phyloP scores from a whole-genome alignment of 176 grass and related monocot species.

The Raddia guianensis region DNA sequence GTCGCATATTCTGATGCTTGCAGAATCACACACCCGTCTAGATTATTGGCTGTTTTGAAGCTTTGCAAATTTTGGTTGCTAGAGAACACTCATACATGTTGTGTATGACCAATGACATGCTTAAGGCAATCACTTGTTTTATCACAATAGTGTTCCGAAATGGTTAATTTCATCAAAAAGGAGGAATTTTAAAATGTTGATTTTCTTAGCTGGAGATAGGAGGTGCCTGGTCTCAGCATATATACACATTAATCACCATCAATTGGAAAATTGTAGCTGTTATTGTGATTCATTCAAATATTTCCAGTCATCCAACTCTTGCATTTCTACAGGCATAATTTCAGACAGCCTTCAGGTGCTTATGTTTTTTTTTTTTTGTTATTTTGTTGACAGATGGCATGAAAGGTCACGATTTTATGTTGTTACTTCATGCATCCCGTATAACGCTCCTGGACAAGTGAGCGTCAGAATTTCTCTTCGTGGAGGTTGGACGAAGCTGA shows the following conservation, averaged over 20 bases:
- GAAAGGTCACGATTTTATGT: not conserved
- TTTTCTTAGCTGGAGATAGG: slow-evolving; percentile 22
- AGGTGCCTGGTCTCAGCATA: slow-evolving; percentile 17
- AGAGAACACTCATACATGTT: not conserved
- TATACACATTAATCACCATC: not conserved
- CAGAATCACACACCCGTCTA: slow-evolving; percentile 2
- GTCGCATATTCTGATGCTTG: slow-evolving; percentile 24
- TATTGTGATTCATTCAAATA: slow-evolving; percentile 21
- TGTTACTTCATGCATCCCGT: not conserved
- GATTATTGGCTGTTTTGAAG: slow-evolving; percentile 17
- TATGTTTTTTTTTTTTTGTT: not conserved
- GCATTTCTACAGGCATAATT: slow-evolving; percentile 29
- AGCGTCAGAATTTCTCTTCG: not conserved
- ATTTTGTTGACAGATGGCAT: slow-evolving; percentile 9
- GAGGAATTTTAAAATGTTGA: not conserved
- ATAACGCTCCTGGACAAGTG: not conserved
- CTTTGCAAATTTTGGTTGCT: slow-evolving; percentile 8
- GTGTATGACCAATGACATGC: not conserved
- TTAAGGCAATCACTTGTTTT: slow-evolving; percentile 20
- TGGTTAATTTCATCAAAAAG: slow-evolving; percentile 6
- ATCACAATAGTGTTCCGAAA: slow-evolving; percentile 21
- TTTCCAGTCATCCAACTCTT: slow-evolving; percentile 4
- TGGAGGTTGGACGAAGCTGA: not conserved
- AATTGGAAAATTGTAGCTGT: not conserved
- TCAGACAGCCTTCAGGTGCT: slow-evolving; percentile 27